Conservation (phyloP, 176 grass and related monocot genomes). For the Ensete glaucum region DNA sequence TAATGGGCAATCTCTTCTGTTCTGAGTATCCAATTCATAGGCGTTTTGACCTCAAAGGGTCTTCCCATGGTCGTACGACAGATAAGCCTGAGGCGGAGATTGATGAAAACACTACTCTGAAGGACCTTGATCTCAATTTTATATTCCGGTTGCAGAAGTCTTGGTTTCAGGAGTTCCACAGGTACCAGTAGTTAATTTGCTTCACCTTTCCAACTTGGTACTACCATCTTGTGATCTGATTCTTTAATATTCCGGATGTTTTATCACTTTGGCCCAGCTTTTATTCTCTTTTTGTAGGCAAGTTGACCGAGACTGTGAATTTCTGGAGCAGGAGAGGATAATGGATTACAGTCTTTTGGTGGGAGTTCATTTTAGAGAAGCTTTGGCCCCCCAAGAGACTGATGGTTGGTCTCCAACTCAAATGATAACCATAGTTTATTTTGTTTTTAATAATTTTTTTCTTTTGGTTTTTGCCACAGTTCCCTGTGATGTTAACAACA, state of each 20-base stretch:
- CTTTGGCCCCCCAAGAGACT: not conserved
- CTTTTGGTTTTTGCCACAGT: slow-evolving; percentile 21
- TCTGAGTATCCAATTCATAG: slow-evolving; percentile 47
- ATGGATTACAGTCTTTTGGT: slow-evolving; percentile 95
- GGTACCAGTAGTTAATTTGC: slow-evolving; percentile 20
- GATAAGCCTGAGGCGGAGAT: slow-evolving; percentile 75
- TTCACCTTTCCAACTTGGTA: not conserved
- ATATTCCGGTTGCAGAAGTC: slow-evolving; percentile 54
- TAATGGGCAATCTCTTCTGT: slow-evolving; percentile 83
- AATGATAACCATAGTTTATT: not conserved
- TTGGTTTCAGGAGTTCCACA: slow-evolving; percentile 62
- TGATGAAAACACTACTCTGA: slow-evolving; percentile 56
- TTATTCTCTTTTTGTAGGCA: slow-evolving; percentile 35
- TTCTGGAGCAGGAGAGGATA: slow-evolving; percentile 88
- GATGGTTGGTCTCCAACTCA: not conserved
- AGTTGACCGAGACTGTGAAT: slow-evolving; percentile 75
- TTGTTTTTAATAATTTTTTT: not conserved
- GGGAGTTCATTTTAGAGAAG: slow-evolving; percentile 74
- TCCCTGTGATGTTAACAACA: slow-evolving; percentile 18
- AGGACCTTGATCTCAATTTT: slow-evolving; percentile 87
- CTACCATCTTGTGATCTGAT: not conserved
- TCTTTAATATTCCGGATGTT: not conserved
- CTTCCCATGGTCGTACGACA: slow-evolving; percentile 69
- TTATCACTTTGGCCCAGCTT: not conserved
- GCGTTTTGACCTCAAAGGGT: slow-evolving; percentile 74